phyloP scores from a whole-genome alignment of 345 rosid species.

The Citrus hindsii region DNA sequence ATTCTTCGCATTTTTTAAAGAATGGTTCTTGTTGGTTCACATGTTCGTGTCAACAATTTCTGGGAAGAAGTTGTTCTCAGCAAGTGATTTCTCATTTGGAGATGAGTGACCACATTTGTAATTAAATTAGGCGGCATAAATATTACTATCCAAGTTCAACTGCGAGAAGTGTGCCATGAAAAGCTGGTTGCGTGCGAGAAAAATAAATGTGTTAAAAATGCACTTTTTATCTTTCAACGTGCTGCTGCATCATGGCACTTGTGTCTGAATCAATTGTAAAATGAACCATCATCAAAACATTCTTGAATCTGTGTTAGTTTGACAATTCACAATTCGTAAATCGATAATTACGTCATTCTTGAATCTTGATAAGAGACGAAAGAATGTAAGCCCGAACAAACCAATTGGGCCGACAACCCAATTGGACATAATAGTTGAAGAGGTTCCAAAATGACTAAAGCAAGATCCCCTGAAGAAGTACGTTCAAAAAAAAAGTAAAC shows the following conservation, averaged over 20 bases:
- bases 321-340: too few relatives aligned
- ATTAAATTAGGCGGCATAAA: not conserved
- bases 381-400: too few relatives aligned
- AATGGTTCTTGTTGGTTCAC: not conserved
- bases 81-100: not conserved
- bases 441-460: not conserved
- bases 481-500: too few relatives aligned
- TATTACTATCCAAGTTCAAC: too few relatives aligned
- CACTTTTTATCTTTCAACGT: not conserved
- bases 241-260: not conserved
- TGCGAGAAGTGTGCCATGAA: too few relatives aligned
- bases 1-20: not conserved
- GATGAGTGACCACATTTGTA: not conserved
- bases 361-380: too few relatives aligned
- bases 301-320: too few relatives aligned
- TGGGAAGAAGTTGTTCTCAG: not conserved
- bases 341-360: too few relatives aligned
- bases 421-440: not conserved
- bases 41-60: not conserved
- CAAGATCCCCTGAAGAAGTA: too few relatives aligned
- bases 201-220: not conserved
- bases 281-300: too few relatives aligned
- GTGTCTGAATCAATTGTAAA: not conserved
- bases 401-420: not conserved
- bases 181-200: not conserved